Evolutionary conservation across 768 basidiomycete genomes (phyloP).

Genomic region (Xerocomus spinulosus): DNA sequence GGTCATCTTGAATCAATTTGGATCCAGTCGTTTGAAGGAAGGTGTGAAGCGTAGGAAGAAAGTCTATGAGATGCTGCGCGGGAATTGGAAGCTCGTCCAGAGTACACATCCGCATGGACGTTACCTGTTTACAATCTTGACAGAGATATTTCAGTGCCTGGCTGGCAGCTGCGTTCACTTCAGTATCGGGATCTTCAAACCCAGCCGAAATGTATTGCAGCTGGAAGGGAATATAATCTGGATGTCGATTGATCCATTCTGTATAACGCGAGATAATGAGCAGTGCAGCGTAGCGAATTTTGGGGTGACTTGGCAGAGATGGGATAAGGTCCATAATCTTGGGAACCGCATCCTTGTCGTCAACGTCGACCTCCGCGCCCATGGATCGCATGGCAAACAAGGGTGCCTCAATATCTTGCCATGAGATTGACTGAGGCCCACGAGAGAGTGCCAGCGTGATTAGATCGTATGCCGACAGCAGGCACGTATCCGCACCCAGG

Average conservation of each 20-base stretch:
- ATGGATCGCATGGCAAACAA: slow-evolving; percentile 97
- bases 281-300: slow-evolving; percentile 91
- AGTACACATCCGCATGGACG: slow-evolving; percentile 3
- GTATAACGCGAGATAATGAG: slow-evolving; percentile 95
- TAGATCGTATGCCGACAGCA: slow-evolving; percentile 75
- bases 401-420: slow-evolving; percentile 98
- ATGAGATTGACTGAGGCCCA: slow-evolving; percentile 54
- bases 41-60: slow-evolving; percentile 84
- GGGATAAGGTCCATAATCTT: slow-evolving; percentile 96
- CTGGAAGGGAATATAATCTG: slow-evolving; percentile 78
- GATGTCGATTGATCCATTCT: slow-evolving; percentile 91
- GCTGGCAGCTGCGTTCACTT: slow-evolving; percentile 90
- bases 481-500: slow-evolving; percentile 79
- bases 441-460: slow-evolving; percentile 71
- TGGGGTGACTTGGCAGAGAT: slow-evolving; percentile 81
- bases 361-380: slow-evolving; percentile 87
- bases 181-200: slow-evolving; percentile 73
- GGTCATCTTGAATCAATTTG: slow-evolving; percentile 82
- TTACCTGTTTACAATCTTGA: slow-evolving; percentile 88
- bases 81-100: slow-evolving; percentile 3
- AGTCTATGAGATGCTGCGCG: slow-evolving; percentile 79
- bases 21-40: slow-evolving; percentile 79
- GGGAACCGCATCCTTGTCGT: slow-evolving; percentile 82
- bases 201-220: slow-evolving; percentile 90
- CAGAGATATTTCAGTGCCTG: slow-evolving; percentile 96